Evolutionary conservation across 768 basidiomycete genomes (phyloP).

Genomic region (Boletus insuetus): DNA sequence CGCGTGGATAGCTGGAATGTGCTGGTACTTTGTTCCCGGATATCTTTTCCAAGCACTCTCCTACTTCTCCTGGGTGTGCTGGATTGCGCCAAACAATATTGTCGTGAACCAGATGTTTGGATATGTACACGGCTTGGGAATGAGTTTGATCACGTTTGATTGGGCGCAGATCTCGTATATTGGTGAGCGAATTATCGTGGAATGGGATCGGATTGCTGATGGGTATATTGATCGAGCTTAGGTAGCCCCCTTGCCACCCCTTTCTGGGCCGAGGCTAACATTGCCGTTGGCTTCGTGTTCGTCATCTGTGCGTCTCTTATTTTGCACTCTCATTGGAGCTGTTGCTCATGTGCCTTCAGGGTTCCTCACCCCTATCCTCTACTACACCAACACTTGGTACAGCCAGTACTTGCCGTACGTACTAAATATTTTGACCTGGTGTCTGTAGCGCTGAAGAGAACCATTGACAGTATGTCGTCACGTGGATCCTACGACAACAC

Average conservation of each 20-base stretch:
- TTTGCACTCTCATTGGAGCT: constrained; percentile 45
- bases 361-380: constrained; percentile 61
- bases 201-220: neutral
- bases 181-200: constrained; percentile 4
- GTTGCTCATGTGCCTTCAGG: constrained; percentile 44
- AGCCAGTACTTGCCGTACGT: constrained; percentile 55
- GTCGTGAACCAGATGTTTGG: constrained; percentile 77
- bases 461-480: constrained; percentile 49
- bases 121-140: constrained; percentile 50
- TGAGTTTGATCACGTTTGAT: constrained; percentile 78
- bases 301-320: constrained; percentile 55
- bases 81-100: constrained; percentile 71
- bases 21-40: constrained; percentile 65
- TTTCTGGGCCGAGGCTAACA: constrained; percentile 81
- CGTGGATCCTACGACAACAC: constrained; percentile 66
- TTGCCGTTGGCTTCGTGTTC: constrained; percentile 58
- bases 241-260: constrained; percentile 66
- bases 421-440: too few relatives aligned
- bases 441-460: neutral
- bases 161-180: constrained; percentile 63
- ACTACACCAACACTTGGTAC: constrained; percentile 68
- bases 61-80: constrained; percentile 59
- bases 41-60: constrained; percentile 67
- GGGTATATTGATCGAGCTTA: neutral
- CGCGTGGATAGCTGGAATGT: constrained; percentile 32